Conservation (phyloP, 805 yeast species). For the Lipomyces starkeyi region DNA sequence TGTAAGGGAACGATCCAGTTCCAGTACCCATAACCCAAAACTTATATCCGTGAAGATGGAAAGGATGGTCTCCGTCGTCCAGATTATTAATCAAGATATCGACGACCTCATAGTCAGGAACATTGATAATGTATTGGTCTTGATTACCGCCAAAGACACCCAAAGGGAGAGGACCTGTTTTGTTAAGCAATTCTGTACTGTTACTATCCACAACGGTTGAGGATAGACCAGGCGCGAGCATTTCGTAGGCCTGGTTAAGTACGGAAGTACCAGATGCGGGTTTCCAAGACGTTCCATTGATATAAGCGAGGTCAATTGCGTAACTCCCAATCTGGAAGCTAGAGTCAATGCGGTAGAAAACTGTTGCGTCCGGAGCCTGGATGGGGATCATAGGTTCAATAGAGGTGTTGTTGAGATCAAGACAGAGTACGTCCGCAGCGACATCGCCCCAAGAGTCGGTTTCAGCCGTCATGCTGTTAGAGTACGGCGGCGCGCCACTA, state of each 20-base stretch:
- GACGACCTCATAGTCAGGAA: conserved; percentile 57
- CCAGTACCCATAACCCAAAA: conserved; percentile 76
- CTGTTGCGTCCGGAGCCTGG: conserved; percentile 45
- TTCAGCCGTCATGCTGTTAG: conserved; percentile 8
- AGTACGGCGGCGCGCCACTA: conserved; percentile 16
- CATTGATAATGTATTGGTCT: conserved; percentile 46
- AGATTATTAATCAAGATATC: conserved; percentile 75
- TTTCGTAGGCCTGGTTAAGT: conserved; percentile 32
- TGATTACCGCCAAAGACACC: conserved; percentile 30
- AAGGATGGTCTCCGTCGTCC: conserved; percentile 90
- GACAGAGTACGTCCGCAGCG: conserved; percentile 42
- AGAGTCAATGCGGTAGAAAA: conserved; percentile 45
- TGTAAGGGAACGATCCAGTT: conserved; percentile 54
- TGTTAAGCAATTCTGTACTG: conserved; percentile 10
- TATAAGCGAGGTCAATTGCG: conserved; percentile 44
- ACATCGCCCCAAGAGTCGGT: conserved; percentile 36
- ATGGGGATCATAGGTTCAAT: conserved; percentile 38
- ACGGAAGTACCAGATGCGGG: conserved; percentile 32
- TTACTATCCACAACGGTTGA: conserved; percentile 11
- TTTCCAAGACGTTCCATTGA: conserved; percentile 41
- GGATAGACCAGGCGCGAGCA: conserved; percentile 17
- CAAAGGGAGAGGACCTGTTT: conserved; percentile 20
- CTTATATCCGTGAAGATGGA: conserved; percentile 89
- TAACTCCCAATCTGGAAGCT: conserved; percentile 46
- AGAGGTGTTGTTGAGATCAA: conserved; percentile 40